A percentile compares a stretch with the other conserved stretches of the same genome.
Conservation (phyloP, 2,329 filamentous ascomycete genomes). For the Lomentospora prolificans region DNA sequence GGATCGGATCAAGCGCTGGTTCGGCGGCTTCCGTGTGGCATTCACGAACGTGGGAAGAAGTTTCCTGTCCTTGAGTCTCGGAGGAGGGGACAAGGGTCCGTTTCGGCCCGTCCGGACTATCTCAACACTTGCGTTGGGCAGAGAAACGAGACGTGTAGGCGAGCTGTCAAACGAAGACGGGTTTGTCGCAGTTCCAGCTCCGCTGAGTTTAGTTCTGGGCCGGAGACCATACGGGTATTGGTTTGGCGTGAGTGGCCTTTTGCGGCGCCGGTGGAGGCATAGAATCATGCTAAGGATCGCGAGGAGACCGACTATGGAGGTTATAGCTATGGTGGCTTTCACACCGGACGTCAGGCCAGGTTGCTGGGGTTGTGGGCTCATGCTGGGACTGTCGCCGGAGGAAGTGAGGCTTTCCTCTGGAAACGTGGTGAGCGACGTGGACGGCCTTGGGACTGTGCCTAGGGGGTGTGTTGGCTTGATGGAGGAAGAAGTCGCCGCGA, state of each 20-base stretch:
- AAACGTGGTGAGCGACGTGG: background rate
- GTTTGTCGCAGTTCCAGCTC: conserved; percentile 11
- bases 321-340: conserved; percentile 35
- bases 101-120: background rate
- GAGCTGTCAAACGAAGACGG: conserved; percentile 18
- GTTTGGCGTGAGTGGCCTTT: background rate
- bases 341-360: conserved; percentile 25
- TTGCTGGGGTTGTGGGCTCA: background rate
- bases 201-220: conserved; percentile 6
- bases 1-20: conserved; percentile 17
- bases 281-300: conserved; percentile 26
- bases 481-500: background rate
- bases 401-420: background rate
- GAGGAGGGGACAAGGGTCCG: conserved; percentile 30
- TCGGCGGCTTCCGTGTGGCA: conserved; percentile 13
- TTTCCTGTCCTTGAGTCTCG: conserved; percentile 35
- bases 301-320: conserved; percentile 27
- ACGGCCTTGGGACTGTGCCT: background rate
- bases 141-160: conserved; percentile 30
- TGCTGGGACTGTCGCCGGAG: background rate
- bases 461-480: background rate
- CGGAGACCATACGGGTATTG: background rate
- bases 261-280: conserved; percentile 25
- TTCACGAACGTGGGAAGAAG: conserved; percentile 25
- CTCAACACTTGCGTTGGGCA: conserved; percentile 14